phyloP scores from a whole-genome alignment of 768 basidiomycete genomes.

The Rhizopogon roseolus region DNA sequence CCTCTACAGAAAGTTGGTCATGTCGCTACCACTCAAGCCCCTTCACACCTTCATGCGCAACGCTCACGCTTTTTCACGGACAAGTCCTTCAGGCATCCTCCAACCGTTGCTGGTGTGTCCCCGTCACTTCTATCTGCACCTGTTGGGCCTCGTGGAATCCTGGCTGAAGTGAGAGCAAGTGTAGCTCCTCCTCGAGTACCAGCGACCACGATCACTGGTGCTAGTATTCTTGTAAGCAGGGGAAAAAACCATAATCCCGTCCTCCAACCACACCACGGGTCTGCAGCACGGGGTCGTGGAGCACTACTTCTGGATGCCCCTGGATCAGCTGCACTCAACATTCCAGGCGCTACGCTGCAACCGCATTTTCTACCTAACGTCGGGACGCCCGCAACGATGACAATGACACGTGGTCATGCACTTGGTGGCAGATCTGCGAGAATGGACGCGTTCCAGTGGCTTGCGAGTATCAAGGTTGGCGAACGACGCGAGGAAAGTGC shows the following conservation, averaged over 20 bases:
- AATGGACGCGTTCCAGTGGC: constrained; percentile 69
- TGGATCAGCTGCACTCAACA: constrained; percentile 26
- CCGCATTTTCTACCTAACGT: constrained; percentile 10
- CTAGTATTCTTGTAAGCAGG: neutral
- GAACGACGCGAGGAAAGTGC: constrained; percentile 46
- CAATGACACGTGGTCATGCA: constrained; percentile 43
- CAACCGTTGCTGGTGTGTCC: constrained; percentile 29
- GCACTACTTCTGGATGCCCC: constrained; percentile 22
- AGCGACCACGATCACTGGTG: neutral
- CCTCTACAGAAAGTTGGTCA: constrained; percentile 46
- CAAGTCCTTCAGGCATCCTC: constrained; percentile 54
- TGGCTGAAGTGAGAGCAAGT: constrained; percentile 66
- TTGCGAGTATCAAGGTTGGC: constrained; percentile 68
- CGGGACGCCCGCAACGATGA: constrained; percentile 23
- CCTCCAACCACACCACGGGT: constrained; percentile 29
- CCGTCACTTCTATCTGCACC: constrained; percentile 58
- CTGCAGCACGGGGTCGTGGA: constrained; percentile 27
- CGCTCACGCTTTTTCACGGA: constrained; percentile 10
- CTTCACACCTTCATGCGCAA: constrained; percentile 17
- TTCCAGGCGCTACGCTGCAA: constrained; percentile 2
- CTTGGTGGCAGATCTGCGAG: constrained; percentile 45
- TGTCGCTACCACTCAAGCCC: constrained; percentile 17
- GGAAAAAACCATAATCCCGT: constrained; percentile 13
- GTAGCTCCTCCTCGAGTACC: constrained; percentile 24
- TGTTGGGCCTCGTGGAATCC: constrained; percentile 58